Evolutionary conservation across 257 asterid genomes (phyloP).

Genomic region (Nicotiana undulata): DNA sequence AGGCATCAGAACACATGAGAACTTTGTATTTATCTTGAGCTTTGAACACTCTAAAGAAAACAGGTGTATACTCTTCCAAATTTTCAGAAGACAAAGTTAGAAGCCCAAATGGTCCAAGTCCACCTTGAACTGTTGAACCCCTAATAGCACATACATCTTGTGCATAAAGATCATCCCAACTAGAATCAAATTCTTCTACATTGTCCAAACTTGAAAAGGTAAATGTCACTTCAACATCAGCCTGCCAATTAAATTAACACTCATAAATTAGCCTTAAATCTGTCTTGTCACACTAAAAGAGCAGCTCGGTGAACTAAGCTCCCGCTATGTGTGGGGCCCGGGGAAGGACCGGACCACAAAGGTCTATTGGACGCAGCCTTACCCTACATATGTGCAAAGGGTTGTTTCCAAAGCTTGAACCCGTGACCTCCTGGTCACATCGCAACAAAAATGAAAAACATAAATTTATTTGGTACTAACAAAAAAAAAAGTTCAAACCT

Average conservation of each 20-base stretch:
- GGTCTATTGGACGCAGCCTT: no score
- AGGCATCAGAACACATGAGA: constrained; percentile 6
- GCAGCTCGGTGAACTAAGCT: no score
- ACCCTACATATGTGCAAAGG: no score
- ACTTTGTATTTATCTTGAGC: not conserved
- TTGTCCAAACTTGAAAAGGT: not conserved
- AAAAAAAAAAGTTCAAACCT: not conserved
- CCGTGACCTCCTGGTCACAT: no score
- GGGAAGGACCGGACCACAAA: no score
- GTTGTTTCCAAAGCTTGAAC: not conserved
- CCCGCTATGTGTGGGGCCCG: no score
- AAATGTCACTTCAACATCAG: not conserved
- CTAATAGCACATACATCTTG: not conserved
- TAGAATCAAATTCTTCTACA: not conserved
- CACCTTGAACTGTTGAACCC: not conserved
- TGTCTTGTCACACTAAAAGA: not conserved
- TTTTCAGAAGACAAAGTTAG: not conserved
- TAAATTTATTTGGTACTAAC: no score
- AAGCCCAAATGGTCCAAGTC: not conserved
- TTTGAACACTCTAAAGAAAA: not conserved
- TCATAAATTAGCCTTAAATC: not conserved
- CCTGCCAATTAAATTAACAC: not conserved
- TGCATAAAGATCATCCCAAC: not conserved
- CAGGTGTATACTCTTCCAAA: not conserved
- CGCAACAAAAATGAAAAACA: not conserved